A percentile compares a stretch with the other conserved stretches of the same genome.
phyloP scores from a whole-genome alignment of 2,329 filamentous ascomycete genomes.

The Pestalotiopsis sp. region DNA sequence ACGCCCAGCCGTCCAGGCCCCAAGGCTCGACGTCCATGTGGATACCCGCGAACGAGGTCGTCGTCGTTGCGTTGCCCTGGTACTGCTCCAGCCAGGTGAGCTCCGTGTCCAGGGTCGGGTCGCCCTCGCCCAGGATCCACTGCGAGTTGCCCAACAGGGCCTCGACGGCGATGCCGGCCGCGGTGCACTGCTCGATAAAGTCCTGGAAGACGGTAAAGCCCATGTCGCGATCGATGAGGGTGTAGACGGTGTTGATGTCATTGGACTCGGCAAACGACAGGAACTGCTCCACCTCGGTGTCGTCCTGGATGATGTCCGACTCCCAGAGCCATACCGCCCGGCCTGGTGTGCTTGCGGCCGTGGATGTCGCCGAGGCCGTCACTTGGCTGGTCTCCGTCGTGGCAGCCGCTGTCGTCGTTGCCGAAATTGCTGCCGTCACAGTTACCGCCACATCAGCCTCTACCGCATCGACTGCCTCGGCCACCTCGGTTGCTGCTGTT shows the following conservation, averaged over 20 bases:
- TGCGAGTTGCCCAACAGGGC: slow-evolving; percentile 11
- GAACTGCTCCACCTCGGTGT: slow-evolving; percentile 7
- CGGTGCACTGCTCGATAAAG: slow-evolving; percentile 10
- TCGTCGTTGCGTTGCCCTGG: not conserved
- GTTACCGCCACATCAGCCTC: not conserved
- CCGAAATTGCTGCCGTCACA: not conserved
- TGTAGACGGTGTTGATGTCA: slow-evolving; percentile 6
- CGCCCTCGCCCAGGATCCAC: slow-evolving; percentile 8
- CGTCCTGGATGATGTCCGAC: slow-evolving; percentile 9
- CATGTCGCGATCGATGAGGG: slow-evolving; percentile 9
- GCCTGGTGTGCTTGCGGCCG: not conserved
- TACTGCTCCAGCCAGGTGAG: slow-evolving; percentile 14
- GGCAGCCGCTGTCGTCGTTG: not conserved
- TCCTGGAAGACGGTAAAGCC: slow-evolving; percentile 5
- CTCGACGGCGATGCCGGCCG: slow-evolving; percentile 9
- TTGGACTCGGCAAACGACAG: slow-evolving; percentile 11
- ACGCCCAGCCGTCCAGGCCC: slow-evolving; percentile 9
- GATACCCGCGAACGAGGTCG: slow-evolving; percentile 2
- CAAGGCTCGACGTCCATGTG: slow-evolving; percentile 11
- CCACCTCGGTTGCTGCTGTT: not conserved
- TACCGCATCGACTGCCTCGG: not conserved
- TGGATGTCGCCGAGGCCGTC: not conserved
- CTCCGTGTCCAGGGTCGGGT: slow-evolving; percentile 4
- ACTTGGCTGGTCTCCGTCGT: not conserved
- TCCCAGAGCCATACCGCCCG: slow-evolving; percentile 13